These are phyloP conservation scores for Hirschioporus abietinus DNA, from an alignment of 768 basidiomycete genomes.

Conservation along the genomic window DNA sequence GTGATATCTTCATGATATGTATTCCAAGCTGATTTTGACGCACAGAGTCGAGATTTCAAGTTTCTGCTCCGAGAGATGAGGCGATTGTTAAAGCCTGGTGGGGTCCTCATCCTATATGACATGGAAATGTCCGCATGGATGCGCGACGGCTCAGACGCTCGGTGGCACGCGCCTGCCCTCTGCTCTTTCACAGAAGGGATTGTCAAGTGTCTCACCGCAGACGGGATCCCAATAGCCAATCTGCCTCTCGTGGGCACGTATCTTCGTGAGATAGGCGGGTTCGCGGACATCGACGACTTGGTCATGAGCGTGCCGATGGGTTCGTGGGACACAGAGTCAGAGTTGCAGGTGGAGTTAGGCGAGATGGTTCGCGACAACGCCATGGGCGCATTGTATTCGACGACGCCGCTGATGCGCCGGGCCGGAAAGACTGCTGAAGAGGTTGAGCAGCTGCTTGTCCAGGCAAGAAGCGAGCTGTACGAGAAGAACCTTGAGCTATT, in stretches of 20 bases:
- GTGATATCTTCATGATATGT: background rate
- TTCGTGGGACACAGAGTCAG: background rate
- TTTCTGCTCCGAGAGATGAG: background rate
- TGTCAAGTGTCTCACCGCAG: background rate
- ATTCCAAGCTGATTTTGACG: background rate
- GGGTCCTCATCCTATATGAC: background rate
- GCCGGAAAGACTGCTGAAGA: conserved; percentile 1
- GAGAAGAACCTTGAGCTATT: conserved; percentile 1
- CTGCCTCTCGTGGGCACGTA: background rate
- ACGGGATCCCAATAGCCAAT: background rate
- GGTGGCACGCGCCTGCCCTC: background rate
- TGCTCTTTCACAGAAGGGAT: background rate
- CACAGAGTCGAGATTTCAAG: conserved; percentile 3
- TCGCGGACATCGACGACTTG: conserved; percentile 1
- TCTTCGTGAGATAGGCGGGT: background rate
- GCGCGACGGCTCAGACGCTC: background rate
- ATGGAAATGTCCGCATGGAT: conserved; percentile 1
- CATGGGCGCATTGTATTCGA: background rate
- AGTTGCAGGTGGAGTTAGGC: background rate
- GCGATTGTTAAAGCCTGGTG: background rate
- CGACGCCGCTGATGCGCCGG: background rate
- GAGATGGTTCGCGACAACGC: background rate
- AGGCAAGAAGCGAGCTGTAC: background rate
- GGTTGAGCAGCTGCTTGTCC: background rate
- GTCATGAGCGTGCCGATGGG: background rate